Evolutionary conservation across 805 yeast genomes (phyloP).

Genomic region (Candida nemodendra): DNA sequence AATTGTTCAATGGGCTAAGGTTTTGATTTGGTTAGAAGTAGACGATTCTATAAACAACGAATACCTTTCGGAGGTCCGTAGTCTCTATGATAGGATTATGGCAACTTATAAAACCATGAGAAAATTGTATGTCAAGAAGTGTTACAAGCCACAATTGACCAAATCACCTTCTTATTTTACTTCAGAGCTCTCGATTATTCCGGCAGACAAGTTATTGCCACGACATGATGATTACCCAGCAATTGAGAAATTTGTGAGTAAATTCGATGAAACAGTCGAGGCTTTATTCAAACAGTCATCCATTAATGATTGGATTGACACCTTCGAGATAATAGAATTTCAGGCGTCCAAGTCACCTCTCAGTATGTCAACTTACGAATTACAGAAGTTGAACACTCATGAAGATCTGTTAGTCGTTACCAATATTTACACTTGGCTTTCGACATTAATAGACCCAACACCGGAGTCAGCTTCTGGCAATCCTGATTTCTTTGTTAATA

Average conservation of each 20-base stretch:
- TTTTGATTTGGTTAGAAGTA: slow-evolving; percentile 27
- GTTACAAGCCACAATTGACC: slow-evolving; percentile 59
- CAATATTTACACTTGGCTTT: slow-evolving; percentile 70
- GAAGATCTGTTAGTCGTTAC: slow-evolving; percentile 62
- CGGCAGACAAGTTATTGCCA: slow-evolving; percentile 34
- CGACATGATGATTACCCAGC: slow-evolving; percentile 38
- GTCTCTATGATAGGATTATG: slow-evolving; percentile 28
- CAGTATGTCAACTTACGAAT: slow-evolving; percentile 56
- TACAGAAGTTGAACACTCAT: slow-evolving; percentile 36
- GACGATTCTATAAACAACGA: slow-evolving; percentile 13
- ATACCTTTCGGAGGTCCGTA: slow-evolving; percentile 20
- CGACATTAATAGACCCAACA: slow-evolving; percentile 47
- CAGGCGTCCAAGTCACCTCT: slow-evolving; percentile 57
- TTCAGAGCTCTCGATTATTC: slow-evolving; percentile 38
- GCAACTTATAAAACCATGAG: slow-evolving; percentile 62
- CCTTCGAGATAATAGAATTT: slow-evolving; percentile 70
- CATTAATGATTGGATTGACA: slow-evolving; percentile 74
- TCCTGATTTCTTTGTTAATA: slow-evolving; percentile 33
- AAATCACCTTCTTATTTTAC: slow-evolving; percentile 40
- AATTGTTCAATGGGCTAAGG: slow-evolving; percentile 46
- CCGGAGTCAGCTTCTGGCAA: slow-evolving; percentile 17
- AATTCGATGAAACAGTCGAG: slow-evolving; percentile 60
- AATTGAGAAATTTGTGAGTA: slow-evolving; percentile 60
- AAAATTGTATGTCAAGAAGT: slow-evolving; percentile 65
- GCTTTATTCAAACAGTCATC: slow-evolving; percentile 56